Conservation (phyloP, 176 grass and related monocot species). For the Aegilops speltoides region DNA sequence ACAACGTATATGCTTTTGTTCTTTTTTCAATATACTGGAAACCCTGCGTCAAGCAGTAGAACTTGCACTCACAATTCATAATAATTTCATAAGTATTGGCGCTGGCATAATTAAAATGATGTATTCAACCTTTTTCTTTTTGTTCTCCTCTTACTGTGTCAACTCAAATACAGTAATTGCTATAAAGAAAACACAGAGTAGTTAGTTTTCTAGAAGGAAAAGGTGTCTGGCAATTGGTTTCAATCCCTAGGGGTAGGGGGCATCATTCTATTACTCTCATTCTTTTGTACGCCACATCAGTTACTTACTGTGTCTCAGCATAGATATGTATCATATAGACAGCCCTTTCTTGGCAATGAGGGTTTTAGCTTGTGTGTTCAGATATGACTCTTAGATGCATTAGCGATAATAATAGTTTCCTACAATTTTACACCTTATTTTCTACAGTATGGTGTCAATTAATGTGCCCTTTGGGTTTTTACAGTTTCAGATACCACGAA, state of each 20-base stretch:
- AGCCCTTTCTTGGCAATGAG: neutral
- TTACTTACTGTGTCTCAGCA: neutral
- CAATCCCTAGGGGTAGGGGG: neutral
- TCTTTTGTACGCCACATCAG: neutral
- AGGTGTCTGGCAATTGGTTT: neutral
- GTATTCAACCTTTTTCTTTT: neutral
- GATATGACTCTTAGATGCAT: neutral
- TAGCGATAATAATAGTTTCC: neutral
- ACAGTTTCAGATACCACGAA: neutral
- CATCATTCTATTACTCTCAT: neutral
- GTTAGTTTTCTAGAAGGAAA: neutral
- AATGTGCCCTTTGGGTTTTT: neutral
- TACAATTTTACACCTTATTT: neutral
- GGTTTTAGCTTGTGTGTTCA: neutral
- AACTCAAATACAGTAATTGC: neutral
- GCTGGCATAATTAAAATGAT: neutral
- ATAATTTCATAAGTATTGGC: neutral
- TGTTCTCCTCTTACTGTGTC: neutral
- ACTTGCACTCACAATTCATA: neutral
- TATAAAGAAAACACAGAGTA: neutral
- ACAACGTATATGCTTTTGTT: neutral
- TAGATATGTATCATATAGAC: neutral
- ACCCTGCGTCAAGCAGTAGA: neutral
- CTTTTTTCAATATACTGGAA: neutral
- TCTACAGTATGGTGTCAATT: neutral